Evolutionary conservation across 2,329 filamentous ascomycete genomes (phyloP), one percentile per base, ranked within the genome.

Genomic region (Didymosphaeria variabile): DNA sequence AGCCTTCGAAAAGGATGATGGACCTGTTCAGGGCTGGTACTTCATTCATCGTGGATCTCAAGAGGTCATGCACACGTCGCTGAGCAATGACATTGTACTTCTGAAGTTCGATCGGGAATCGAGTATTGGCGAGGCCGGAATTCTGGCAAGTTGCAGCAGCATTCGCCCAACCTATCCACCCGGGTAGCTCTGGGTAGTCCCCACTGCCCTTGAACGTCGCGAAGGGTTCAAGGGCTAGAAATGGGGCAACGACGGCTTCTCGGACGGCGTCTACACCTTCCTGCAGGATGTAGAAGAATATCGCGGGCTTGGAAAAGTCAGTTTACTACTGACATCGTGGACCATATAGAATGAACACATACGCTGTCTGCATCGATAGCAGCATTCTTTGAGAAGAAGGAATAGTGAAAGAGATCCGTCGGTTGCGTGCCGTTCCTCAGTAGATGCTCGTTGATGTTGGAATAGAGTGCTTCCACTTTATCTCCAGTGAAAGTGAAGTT

Each of bases 201-300:
- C 57, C 57, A 19, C 13, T 34, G 42, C 32, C 49, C 2, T 1
- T 19, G 8, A 12, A 17, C 1, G 38, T 17, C 12, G 13, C 15
- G 49, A 40, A 7, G 19, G 57, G 50, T 5, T 40, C 40, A 3
- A 58, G 49, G 4, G 49, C 49, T 13, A 42, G 15, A 31, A 58
- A 58, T 3, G 57, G 40, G 12, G 47, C 19, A 12, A 40, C 47
- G 29, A 19, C 31, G 7, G 8, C 9, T 15, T 46, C 49, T 10
- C 36, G 29, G 17, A 58, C 49, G 21, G 8, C n/a, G 6, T 53
- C 56, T 13, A 29, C 50, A 6, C 40, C 49, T 26, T 58, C 56
- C 17, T 58, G 56, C 5, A 58, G 56, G 10, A 58, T 53, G 26
- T 36, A 54, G 12, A 53, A 38, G 5, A 29, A 4, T n/a, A 58